These are phyloP conservation scores for Exophiala aquamarina DNA, from an alignment of 2,329 filamentous ascomycete species.

Conservation along the genomic window DNA sequence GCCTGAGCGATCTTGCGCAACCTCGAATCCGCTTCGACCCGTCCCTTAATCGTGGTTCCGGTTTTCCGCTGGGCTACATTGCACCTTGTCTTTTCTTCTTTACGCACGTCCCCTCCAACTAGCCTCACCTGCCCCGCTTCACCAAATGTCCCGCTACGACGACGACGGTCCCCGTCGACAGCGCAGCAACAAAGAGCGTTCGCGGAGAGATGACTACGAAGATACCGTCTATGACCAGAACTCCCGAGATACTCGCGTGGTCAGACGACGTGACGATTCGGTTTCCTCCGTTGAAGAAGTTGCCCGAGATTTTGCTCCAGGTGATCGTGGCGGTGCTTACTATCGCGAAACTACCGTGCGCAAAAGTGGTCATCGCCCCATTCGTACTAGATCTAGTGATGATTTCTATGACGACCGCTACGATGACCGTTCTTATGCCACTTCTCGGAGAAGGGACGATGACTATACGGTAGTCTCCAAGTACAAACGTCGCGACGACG, in stretches of 20 bases:
- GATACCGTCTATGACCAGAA: slow-evolving; percentile 25
- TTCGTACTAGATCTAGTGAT: slow-evolving; percentile 31
- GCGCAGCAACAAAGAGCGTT: slow-evolving; percentile 29
- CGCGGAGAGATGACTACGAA: slow-evolving; percentile 26
- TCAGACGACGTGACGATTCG: slow-evolving; percentile 65
- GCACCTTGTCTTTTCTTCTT: slow-evolving; percentile 6
- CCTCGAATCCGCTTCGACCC: slow-evolving; percentile 17
- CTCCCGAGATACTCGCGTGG: slow-evolving; percentile 25
- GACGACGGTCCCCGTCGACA: slow-evolving; percentile 53
- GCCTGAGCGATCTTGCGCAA: background rate
- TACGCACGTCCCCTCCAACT: slow-evolving; percentile 7
- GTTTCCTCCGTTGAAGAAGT: slow-evolving; percentile 78
- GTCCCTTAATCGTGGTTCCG: slow-evolving; percentile 23
- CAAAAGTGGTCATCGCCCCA: slow-evolving; percentile 34
- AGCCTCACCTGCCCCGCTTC: slow-evolving; percentile 11
- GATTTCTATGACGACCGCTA: slow-evolving; percentile 38
- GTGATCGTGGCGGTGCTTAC: slow-evolving; percentile 46
- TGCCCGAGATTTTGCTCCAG: slow-evolving; percentile 78
- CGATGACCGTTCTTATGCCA: slow-evolving; percentile 43
- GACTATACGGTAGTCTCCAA: slow-evolving; percentile 36
- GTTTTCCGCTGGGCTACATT: slow-evolving; percentile 19
- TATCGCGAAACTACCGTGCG: slow-evolving; percentile 34
- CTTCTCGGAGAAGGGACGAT: slow-evolving; percentile 44
- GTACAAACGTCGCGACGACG: slow-evolving; percentile 20
- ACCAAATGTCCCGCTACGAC: slow-evolving; percentile 47